Evolutionary conservation across 129 eudicot species (phyloP), one percentile per base, ranked within the genome.

Genomic region (Arctium lappa): DNA sequence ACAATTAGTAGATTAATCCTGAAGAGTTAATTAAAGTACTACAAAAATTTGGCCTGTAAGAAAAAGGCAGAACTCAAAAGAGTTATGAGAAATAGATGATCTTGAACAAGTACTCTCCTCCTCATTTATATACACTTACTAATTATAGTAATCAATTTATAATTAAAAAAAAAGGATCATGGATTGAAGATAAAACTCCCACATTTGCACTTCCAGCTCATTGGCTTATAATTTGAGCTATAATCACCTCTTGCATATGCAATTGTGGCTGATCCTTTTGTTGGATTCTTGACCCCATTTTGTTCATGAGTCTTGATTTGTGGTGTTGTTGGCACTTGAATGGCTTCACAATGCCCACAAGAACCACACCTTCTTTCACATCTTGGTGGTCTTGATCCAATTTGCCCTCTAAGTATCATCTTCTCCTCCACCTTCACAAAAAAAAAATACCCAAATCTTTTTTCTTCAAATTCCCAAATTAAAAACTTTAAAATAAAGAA

Each of bases 131-230:
- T 81, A 86, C 83, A 86, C 65, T 82, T 78, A 81, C 66, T 82
- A 81, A 53, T 77, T 60, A 63, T 37, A 38, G 27, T 12, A 56
- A 84, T 9, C 40, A 48, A 79, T 76, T 27, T 44, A 46, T 39
- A 68, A 82, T 74, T 22, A 22, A 32, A 72, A 32, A 32, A 5
- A 29, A 8, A 11, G 38, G 36, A 12, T 92, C 84, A 94, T 38
- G 98, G 98, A 69, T 92, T 94, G 87, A 92, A 94, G 85, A 94
- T 87, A 56, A 87, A 84, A 80, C 83, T 85, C 69, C 97, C 98
- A 87, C 97, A 93, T 84, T 93, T 93, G 86, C 97, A 93, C 80
- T 93, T 93, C 97, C 97, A 93, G 75, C 91, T 93, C 93, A 91
- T 89, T 77, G 97, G 97, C 91, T 93, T 93, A 83, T 93, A 93